These are phyloP conservation scores for Pythium oligandrum DNA, from an alignment of 352 stramenopile genomes.

Conservation along the genomic window DNA sequence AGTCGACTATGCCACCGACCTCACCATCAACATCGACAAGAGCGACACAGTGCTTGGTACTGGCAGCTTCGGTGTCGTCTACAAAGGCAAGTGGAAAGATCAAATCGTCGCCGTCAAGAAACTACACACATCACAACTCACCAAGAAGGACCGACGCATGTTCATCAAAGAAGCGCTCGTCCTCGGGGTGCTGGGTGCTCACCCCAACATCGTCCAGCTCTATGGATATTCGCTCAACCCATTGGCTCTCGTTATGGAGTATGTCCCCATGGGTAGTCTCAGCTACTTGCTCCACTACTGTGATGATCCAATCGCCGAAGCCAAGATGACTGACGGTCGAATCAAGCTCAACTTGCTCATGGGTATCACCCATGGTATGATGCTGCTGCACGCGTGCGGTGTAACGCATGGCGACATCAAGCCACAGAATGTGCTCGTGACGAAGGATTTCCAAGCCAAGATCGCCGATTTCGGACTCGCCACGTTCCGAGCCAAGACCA, in stretches of 20 bases:
- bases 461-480: conserved; percentile 74
- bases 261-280: conserved; percentile 24
- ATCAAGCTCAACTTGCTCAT: conserved; percentile 33
- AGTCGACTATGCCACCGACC: too few relatives aligned
- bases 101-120: conserved; percentile 31
- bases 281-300: conserved; percentile 33
- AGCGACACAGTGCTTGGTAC: conserved; percentile 15
- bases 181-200: conserved; percentile 26
- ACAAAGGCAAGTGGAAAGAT: conserved; percentile 15
- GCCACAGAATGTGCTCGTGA: conserved; percentile 63
- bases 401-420: conserved; percentile 64
- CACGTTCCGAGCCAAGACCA: conserved; percentile 23
- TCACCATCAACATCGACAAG: conserved; percentile 19
- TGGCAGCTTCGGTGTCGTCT: conserved; percentile 27
- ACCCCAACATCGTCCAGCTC: conserved; percentile 35
- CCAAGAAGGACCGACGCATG: conserved; percentile 30
- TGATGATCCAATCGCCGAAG: conserved; percentile 22
- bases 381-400: conserved; percentile 28
- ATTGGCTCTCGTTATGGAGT: conserved; percentile 30
- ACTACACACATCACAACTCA: conserved; percentile 24
- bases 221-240: conserved; percentile 27
- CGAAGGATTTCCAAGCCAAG: conserved; percentile 65
- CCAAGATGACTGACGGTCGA: conserved; percentile 34
- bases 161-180: conserved; percentile 29
- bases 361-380: conserved; percentile 27